Evolutionary conservation across 805 yeast species (phyloP).

Genomic region (Torulaspora maleeae): DNA sequence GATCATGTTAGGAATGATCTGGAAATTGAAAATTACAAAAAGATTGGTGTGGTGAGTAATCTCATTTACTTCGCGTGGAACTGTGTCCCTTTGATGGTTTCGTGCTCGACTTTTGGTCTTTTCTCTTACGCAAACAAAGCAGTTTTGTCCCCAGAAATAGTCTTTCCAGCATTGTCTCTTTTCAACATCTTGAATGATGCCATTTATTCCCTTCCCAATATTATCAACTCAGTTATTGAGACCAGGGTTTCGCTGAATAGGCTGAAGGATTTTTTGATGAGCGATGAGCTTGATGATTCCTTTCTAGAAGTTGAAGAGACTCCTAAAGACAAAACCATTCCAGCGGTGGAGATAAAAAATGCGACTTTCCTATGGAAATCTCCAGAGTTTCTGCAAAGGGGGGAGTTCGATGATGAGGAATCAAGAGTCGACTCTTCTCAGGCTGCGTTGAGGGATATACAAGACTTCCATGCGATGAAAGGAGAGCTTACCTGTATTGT

Average conservation of each 20-base stretch:
- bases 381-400: conserved; percentile 17
- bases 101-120: conserved; percentile 54
- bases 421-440: conserved; percentile 41
- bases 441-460: conserved; percentile 46
- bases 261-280: conserved; percentile 45
- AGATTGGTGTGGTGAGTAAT: conserved; percentile 46
- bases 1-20: conserved; percentile 51
- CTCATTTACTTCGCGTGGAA: conserved; percentile 54
- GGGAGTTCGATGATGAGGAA: conserved; percentile 41
- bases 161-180: conserved; percentile 62
- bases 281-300: conserved; percentile 43
- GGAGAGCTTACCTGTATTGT: conserved; percentile 57
- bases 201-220: conserved; percentile 52
- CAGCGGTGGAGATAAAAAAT: conserved; percentile 43
- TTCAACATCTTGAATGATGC: conserved; percentile 57
- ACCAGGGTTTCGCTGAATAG: conserved; percentile 55
- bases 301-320: conserved; percentile 29
- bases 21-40: conserved; percentile 49
- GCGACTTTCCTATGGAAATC: conserved; percentile 53
- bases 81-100: conserved; percentile 59
- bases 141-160: conserved; percentile 62
- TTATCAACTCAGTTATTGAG: conserved; percentile 54
- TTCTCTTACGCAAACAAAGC: conserved; percentile 44
- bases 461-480: conserved; percentile 45
- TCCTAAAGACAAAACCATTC: conserved; percentile 17